Base-by-base conservation (phyloP, 2,329 filamentous ascomycete species). In the Exophiala xenobiotica region DNA sequence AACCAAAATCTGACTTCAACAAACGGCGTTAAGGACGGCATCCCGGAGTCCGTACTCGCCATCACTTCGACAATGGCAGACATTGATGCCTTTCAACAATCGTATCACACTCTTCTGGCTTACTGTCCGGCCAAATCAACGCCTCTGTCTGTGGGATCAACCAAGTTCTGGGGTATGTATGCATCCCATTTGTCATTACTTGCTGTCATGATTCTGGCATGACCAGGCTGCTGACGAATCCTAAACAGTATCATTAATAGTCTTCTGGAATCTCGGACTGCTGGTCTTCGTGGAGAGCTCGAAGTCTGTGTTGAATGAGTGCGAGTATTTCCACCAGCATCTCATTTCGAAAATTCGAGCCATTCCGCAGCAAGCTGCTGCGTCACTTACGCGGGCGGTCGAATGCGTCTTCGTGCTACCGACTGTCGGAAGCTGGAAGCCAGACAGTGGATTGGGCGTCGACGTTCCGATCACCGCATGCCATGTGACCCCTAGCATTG, bases 401-500 rank as follows among this genome's bases (percentile, higher is more conserved):
- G 49, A 58, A 27, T 46, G 35, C 9, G 46, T 61, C 2, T 47
- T 57, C 2, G 27, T 41, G 1, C 27, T 62, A 1, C 58, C 59
- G 3, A 29, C 45, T 1, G 44, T 61, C 7, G 56, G 57, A 18
- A 29, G 33, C 0, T 61, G 55, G 31, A 63, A 63, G 24, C 46
- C 63, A 12, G 56, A 53, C n/a, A 63, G 61, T 29, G 61, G 61
- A 3, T 37, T 64, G 6, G 41, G 50, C n/a, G 42, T 54, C 0
- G 59, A 63, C 24, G 46, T 54, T 2, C 58, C 61, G 2, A 50
- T 63, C 11, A 55, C 53, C 8, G 56, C 54, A 3, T 63, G 62
- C 27, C 61, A 63, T 43, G 52, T 64, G 9, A 63, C 58, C 3
- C 61, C 62, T 8, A 56, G 46, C 3, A 31, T 63, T 2, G 53